Conservation (phyloP, 2,329 filamentous ascomycete species). For the Stenocarpella maydis region DNA sequence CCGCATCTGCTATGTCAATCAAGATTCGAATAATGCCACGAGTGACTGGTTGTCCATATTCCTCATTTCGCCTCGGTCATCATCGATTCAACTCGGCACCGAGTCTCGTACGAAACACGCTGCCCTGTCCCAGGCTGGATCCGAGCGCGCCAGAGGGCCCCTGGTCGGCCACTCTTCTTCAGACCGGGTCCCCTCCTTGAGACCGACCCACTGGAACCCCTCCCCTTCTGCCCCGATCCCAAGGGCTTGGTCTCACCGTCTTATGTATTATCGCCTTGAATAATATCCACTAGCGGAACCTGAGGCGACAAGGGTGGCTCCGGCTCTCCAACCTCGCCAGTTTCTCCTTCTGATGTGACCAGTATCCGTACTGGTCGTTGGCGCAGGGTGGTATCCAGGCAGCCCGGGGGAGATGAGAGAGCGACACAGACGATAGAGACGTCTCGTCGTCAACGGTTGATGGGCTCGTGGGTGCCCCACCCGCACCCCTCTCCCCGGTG, state of each 20-base stretch:
- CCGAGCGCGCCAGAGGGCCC: not conserved
- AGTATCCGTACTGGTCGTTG: too few species aligned
- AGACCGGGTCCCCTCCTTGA: conserved; percentile 7
- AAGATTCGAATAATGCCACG: not conserved
- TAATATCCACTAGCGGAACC: not conserved
- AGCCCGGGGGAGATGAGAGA: not conserved
- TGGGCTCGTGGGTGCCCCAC: not conserved
- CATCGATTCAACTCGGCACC: conserved; percentile 2
- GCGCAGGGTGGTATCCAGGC: not conserved
- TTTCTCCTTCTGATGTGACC: too few species aligned
- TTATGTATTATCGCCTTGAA: conserved; percentile 12
- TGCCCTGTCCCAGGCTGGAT: not conserved
- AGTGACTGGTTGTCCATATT: not conserved
- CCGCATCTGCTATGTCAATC: conserved; percentile 1
- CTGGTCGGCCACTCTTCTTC: not conserved
- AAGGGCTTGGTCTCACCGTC: conserved; percentile 1
- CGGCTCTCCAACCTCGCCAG: not conserved
- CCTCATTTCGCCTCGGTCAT: not conserved
- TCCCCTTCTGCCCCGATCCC: not conserved
- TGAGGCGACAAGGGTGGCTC: conserved; percentile 15
- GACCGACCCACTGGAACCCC: not conserved
- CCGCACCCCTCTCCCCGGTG: not conserved
- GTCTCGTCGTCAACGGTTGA: not conserved
- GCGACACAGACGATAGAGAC: not conserved
- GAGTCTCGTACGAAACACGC: conserved; percentile 18